Evolutionary conservation across 495 filamentous ascomycete species (phyloP), one percentile per base, ranked within the genome.

Genomic region (Hypomontagnella submonticulosa): DNA sequence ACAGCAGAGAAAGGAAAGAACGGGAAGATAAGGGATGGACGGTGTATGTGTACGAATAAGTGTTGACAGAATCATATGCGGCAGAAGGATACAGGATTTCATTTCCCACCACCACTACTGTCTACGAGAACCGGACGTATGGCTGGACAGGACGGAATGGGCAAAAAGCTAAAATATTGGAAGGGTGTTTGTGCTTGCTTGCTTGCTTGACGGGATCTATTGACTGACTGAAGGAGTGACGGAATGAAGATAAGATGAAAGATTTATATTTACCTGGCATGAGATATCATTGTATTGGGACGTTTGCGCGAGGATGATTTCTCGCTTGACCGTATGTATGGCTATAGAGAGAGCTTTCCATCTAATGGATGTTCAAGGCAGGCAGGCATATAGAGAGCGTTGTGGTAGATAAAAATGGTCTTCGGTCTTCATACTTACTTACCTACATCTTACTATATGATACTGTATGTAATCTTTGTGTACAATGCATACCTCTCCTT

Each of bases 11-110:
- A 27, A 27, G 6, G 23, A 27, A 27, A 6, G 23, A 6, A 27
- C 3, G 23, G 23, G 6, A 6, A 27, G 6, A 27, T 6, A 6
- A 6, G 23, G 23, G 23, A n/a, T n/a, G n/a, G 23, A 27, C 37
- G 57, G 58, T 66, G 42, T 57, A 59, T 51, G 57, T 65, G 67
- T 65, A 65, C 57, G 62, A 70, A 61, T 67, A 71, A 67, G 71
- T 70, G 57, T 67, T 61, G 65, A 57, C 59, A 57, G 64, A 73
- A 52, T 54, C 44, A 59, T 61, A 59, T 42, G 58, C 20, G 59
- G 19, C 18, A 57, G 38, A 38, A 56, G 66, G 66, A 63, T 69
- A 69, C 19, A 53, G 50, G 48, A 50, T 54, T 59, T 38, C 16
- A 11, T 37, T 52, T 52, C 37, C n/a, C n/a, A n/a, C n/a, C 47